These are phyloP conservation scores for Salix viminalis DNA, from an alignment of 345 rosid species.

Conservation along the genomic window DNA sequence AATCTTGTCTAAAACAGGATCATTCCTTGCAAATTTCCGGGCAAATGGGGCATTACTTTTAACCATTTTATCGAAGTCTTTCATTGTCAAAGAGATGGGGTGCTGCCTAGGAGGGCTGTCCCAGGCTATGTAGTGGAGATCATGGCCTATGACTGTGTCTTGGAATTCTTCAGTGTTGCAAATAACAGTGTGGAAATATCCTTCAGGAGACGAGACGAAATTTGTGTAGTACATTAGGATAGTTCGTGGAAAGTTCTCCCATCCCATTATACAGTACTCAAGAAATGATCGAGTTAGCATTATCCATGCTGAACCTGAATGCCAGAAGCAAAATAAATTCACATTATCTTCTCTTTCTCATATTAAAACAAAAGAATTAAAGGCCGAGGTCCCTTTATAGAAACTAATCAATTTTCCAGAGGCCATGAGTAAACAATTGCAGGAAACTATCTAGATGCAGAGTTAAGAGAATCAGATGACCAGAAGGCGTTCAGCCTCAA, in stretches of 20 bases:
- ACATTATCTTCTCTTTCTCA: too few species aligned
- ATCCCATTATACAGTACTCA: constrained; percentile 83
- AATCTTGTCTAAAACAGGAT: constrained; percentile 72
- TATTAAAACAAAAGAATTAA: too few species aligned
- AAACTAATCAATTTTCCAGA: too few species aligned
- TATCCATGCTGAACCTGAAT: constrained; percentile 87
- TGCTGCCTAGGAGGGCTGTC: constrained; percentile 96
- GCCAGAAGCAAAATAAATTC: too few species aligned
- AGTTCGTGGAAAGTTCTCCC: constrained; percentile 85
- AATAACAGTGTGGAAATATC: constrained; percentile 89
- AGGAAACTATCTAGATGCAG: too few species aligned
- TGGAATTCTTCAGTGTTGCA: constrained; percentile 67
- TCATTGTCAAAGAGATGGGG: constrained; percentile 52
- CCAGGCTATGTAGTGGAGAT: constrained; percentile 98
- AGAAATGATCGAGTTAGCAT: constrained; percentile 64
- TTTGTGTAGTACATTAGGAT: constrained; percentile 78
- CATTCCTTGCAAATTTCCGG: constrained; percentile 73
- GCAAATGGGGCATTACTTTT: constrained; percentile 83
- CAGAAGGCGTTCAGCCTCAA: too few species aligned
- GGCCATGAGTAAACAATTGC: too few species aligned
- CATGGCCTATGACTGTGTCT: constrained; percentile 63
- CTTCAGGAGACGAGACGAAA: constrained; percentile 89
- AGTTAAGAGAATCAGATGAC: too few species aligned
- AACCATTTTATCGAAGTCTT: constrained; percentile 77
- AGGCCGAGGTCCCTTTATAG: too few species aligned